Evolutionary conservation across 495 filamentous ascomycete species (phyloP).

Genomic region (Aspergillus nanangensis): DNA sequence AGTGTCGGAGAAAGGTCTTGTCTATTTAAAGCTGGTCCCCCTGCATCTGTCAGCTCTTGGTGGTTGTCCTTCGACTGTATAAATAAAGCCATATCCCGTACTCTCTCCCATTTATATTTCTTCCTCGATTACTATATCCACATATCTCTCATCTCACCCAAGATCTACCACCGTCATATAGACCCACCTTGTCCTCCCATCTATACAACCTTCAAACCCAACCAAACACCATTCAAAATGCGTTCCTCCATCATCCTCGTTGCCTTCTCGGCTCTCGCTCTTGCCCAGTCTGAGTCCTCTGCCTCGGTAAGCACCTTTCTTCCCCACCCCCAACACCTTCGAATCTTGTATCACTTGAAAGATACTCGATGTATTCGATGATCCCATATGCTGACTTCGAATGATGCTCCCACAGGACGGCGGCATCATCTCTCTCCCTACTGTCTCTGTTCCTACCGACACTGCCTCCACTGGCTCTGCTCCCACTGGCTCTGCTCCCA

Average conservation of each 20-base stretch:
- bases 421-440: too few species aligned
- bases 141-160: too few species aligned
- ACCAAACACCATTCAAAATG: slow-evolving; percentile 25
- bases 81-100: slow-evolving; percentile 15
- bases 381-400: too few species aligned
- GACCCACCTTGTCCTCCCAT: not conserved
- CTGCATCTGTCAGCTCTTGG: slow-evolving; percentile 16
- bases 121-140: too few species aligned
- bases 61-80: slow-evolving; percentile 7
- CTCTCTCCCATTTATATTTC: slow-evolving; percentile 3
- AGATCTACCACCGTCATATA: not conserved
- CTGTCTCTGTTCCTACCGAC: slow-evolving; percentile 19
- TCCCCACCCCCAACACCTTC: slow-evolving; percentile 6
- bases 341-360: slow-evolving; percentile 7
- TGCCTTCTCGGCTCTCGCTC: slow-evolving; percentile 37
- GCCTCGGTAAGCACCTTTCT: slow-evolving; percentile 16
- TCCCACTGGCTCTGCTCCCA: not conserved
- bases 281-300: slow-evolving; percentile 35
- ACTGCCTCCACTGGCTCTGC: not conserved
- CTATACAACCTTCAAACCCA: not conserved
- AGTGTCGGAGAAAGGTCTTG: not conserved
- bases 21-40: slow-evolving; percentile 17
- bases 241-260: slow-evolving; percentile 35
- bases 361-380: slow-evolving; percentile 9
- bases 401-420: too few species aligned